Base-by-base conservation (phyloP, 2,329 filamentous ascomycete species). In the Berkeleyomyces rouxiae region DNA sequence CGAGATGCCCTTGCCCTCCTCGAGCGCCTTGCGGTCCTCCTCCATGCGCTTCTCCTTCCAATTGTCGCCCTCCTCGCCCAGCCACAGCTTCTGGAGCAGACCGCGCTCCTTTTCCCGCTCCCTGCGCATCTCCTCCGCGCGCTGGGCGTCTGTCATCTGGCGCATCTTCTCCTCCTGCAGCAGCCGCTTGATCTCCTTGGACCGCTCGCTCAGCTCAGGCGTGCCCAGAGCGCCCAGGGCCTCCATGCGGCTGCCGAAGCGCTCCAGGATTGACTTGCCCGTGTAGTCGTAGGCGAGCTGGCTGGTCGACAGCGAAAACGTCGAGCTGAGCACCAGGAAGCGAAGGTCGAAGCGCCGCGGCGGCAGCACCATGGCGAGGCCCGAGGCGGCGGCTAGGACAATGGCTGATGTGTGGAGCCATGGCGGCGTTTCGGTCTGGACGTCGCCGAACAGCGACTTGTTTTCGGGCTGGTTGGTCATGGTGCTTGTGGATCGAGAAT, bases 211-310 rank as follows among this genome's bases (percentile, higher is more conserved):
- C 13, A 86, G 80, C 61, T 79, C 76, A 57, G 74, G 77, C 65
- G 76, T 75, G 47, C 53, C 62, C 13, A 63, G 37, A 1, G 47
- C 60, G 31, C 58, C 61, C 51, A 83, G 72, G 13, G 73, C 74
- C 36, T 68, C 68, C 66, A 76, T 68, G 61, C 79, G 77, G 65
- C 68, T 71, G 63, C 70, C 70, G 65, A 80, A 74, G 7, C 80
- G 79, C 66, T 72, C 68, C 68, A 75, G 72, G 64, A 82, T 75
- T 37, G 79, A 81, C 59, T 74, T 74, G 59, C 81, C 81, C 11
- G 76, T 82, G 72, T 79, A 82, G 71, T 82, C 79, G 71, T 78
- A 76, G 58, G 74, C 74, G 47, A 84, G 77, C 71, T 80, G 78
- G 70, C 80, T 80, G 63, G 78, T 77, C 63, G 77, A 77, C 67